A percentile compares a stretch with the other conserved stretches of the same genome.
phyloP scores from a whole-genome alignment of 768 basidiomycete genomes.

The Pulveroboletus sp. region DNA sequence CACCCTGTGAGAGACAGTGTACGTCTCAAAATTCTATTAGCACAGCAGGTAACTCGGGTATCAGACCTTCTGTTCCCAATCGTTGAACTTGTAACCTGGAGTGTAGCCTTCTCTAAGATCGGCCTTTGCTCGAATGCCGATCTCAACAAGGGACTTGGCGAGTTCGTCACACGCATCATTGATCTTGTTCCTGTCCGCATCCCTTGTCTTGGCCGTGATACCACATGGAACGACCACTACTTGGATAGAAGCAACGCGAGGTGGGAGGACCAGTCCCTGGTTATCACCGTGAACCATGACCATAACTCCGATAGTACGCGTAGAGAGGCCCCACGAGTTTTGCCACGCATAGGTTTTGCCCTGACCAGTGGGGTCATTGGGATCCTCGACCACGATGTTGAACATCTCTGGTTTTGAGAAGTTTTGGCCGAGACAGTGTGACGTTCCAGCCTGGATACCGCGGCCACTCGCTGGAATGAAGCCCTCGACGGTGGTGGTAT shows the following conservation, averaged over 20 bases:
- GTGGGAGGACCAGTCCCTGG: conserved; percentile 95
- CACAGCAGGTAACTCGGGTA: neutral
- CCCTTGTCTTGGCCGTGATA: conserved; percentile 78
- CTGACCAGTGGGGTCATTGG: conserved; percentile 61
- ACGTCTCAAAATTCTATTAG: neutral
- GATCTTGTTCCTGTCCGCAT: conserved; percentile 63
- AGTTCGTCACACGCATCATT: conserved; percentile 75
- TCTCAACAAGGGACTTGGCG: conserved; percentile 64
- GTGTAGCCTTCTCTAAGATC: conserved; percentile 95
- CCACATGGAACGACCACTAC: conserved; percentile 91
- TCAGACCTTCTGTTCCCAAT: conserved; percentile 94
- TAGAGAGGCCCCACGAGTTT: conserved; percentile 97
- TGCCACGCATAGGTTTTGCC: conserved; percentile 89
- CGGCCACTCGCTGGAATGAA: conserved; percentile 97
- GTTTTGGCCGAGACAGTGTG: conserved; percentile 97
- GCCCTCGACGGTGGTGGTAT: conserved; percentile 97
- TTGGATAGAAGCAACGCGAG: conserved; percentile 90
- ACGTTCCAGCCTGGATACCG: conserved; percentile 97
- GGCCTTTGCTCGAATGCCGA: conserved; percentile 77
- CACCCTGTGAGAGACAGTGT: conserved; percentile 55
- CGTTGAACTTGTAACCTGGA: conserved; percentile 98
- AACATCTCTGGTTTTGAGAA: conserved; percentile 97
- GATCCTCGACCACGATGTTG: conserved; percentile 95
- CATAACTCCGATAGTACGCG: conserved; percentile 97
- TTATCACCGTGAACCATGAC: conserved; percentile 99